phyloP scores from a whole-genome alignment of 345 rosid genomes.

The Theobroma cacao region DNA sequence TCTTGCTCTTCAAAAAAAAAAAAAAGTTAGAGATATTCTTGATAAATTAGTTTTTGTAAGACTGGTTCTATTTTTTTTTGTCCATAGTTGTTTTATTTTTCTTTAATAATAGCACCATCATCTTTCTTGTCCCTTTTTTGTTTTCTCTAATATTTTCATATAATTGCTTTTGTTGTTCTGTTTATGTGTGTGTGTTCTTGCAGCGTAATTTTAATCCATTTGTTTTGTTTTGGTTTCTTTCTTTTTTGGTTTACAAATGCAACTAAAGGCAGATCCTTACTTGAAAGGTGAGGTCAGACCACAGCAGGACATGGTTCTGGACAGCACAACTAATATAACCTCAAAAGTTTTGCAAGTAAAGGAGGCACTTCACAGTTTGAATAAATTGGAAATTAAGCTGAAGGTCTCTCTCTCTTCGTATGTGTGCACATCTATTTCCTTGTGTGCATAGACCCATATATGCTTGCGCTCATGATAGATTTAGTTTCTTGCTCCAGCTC shows the following conservation, averaged over 20 bases:
- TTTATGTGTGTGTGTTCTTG: background rate
- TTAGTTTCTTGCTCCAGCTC: background rate
- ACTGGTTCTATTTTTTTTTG: background rate
- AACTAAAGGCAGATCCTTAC: conserved; percentile 70
- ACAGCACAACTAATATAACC: conserved; percentile 25
- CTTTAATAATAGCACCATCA: background rate
- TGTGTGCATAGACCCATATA: background rate
- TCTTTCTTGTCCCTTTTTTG: background rate
- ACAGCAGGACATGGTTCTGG: conserved; percentile 36
- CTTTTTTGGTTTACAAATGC: background rate
- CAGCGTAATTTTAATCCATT: background rate
- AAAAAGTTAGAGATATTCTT: too few relatives aligned
- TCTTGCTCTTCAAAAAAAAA: too few relatives aligned
- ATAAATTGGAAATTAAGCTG: conserved; percentile 70
- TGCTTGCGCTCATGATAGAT: background rate
- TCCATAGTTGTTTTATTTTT: too few relatives aligned
- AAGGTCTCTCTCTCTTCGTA: conserved; percentile 43
- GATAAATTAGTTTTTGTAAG: background rate
- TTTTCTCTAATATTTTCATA: background rate
- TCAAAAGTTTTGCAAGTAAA: conserved; percentile 41
- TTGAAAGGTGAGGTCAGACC: conserved; percentile 71
- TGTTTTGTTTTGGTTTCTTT: background rate
- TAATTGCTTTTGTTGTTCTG: background rate
- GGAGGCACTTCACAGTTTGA: conserved; percentile 59
- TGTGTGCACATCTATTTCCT: background rate